Conservation (phyloP, 768 basidiomycete genomes). For the Mycena leptocephala region DNA sequence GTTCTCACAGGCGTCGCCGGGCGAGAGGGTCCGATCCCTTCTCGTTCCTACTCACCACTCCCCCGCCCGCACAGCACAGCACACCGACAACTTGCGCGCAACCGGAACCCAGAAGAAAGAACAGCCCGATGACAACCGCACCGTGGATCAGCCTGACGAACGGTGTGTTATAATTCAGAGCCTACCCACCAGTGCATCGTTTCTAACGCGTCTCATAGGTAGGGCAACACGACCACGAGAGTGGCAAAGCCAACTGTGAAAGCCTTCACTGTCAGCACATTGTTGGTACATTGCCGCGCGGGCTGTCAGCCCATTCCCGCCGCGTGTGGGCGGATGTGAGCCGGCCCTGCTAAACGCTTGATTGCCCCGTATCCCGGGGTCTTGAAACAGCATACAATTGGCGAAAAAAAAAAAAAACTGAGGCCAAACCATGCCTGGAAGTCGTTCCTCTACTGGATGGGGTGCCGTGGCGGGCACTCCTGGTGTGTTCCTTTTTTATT, state of each 20-base stretch:
- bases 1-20: not conserved
- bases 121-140: too few species aligned
- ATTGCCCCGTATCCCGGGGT: not conserved
- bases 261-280: not conserved
- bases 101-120: too few species aligned
- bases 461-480: slow-evolving; percentile 9
- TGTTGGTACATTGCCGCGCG: not conserved
- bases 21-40: not conserved
- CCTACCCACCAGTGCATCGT: too few species aligned
- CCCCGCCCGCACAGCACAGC: too few species aligned
- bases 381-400: too few species aligned
- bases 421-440: too few species aligned
- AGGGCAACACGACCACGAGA: too few species aligned
- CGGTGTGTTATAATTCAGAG: too few species aligned
- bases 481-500: not conserved
- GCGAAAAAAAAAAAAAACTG: too few species aligned
- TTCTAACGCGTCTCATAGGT: too few species aligned
- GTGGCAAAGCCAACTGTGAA: not conserved
- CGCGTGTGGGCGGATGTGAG: not conserved
- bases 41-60: not conserved
- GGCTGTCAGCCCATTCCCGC: not conserved
- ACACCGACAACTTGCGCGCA: too few species aligned
- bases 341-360: not conserved
- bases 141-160: too few species aligned
- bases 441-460: not conserved